phyloP scores from a whole-genome alignment of 345 rosid genomes.

The Mallotus nudiflorus region DNA sequence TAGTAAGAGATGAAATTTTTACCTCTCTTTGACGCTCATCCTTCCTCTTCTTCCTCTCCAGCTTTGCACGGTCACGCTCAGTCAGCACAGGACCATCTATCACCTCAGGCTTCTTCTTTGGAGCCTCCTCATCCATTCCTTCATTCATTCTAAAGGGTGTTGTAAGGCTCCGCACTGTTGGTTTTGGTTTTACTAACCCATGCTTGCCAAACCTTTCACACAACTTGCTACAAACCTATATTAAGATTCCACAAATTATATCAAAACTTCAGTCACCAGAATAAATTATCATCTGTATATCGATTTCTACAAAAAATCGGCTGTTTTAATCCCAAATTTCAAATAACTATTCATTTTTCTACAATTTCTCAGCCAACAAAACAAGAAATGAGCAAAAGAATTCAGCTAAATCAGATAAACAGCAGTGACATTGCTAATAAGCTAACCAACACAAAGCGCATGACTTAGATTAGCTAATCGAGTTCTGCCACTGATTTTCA shows the following conservation, averaged over 20 bases:
- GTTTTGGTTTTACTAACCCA: slow-evolving; percentile 73
- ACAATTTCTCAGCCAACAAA: not conserved
- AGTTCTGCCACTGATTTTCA: no score
- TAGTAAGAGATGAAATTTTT: not conserved
- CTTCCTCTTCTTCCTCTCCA: slow-evolving; percentile 91
- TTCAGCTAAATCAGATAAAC: not conserved
- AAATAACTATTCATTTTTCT: not conserved
- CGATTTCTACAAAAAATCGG: not conserved
- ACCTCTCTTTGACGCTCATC: slow-evolving; percentile 98
- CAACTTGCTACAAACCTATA: slow-evolving; percentile 74
- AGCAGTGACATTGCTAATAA: not conserved
- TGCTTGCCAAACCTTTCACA: slow-evolving; percentile 91
- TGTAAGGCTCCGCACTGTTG: slow-evolving; percentile 82
- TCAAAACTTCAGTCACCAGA: not conserved
- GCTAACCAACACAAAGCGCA: no score
- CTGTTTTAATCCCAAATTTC: not conserved
- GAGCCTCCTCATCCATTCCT: slow-evolving; percentile 94
- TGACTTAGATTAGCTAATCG: no score
- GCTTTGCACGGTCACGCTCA: slow-evolving; percentile 75
- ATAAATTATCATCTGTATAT: not conserved
- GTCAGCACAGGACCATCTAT: slow-evolving; percentile 79
- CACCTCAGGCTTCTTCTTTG: slow-evolving; percentile 89
- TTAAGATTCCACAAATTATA: slow-evolving; percentile 16
- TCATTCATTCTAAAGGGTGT: slow-evolving; percentile 92
- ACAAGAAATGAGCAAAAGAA: not conserved